Percentiles rank a stretch among this genome's conserved stretches.
These are phyloP conservation scores for Hygrocybe coccinea DNA, from an alignment of 768 basidiomycete species.

Conservation along the genomic window DNA sequence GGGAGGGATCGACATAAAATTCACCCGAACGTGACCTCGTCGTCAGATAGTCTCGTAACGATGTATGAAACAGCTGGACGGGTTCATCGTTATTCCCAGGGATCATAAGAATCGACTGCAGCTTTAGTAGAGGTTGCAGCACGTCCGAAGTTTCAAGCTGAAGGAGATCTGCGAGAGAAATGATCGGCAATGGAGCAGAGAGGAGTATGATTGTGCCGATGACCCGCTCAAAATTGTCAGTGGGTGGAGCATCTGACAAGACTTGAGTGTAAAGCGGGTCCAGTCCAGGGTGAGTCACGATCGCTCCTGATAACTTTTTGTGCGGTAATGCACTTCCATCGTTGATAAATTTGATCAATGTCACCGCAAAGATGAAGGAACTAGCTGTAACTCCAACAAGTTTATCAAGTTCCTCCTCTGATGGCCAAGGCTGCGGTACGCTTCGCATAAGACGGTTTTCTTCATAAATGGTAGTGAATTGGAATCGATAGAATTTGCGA, in stretches of 20 bases:
- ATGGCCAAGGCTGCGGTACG: not conserved
- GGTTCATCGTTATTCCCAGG: conserved; percentile 14
- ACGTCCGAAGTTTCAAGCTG: conserved; percentile 4
- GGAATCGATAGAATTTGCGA: not conserved
- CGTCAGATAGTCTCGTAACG: conserved; percentile 32
- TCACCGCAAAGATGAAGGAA: not conserved
- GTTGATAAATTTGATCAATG: conserved; percentile 1
- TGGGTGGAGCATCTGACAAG: not conserved
- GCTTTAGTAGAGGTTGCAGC: not conserved
- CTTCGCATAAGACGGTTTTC: not conserved
- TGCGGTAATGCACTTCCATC: conserved; percentile 9
- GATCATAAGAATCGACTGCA: conserved; percentile 10
- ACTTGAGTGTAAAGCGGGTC: conserved; percentile 7
- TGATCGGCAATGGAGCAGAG: not conserved
- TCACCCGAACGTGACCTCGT: conserved; percentile 25
- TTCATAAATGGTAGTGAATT: not conserved
- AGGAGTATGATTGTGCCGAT: conserved; percentile 7
- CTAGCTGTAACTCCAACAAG: not conserved
- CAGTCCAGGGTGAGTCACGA: not conserved
- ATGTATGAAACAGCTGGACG: conserved; percentile 29
- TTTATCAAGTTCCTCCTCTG: not conserved
- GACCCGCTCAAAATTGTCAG: not conserved
- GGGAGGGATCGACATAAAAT: conserved; percentile 23
- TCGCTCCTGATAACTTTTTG: conserved; percentile 1
- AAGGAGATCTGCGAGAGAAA: conserved; percentile 3